phyloP scores from a whole-genome alignment of 352 stramenopile genomes.

The Saprolegnia diclina region DNA sequence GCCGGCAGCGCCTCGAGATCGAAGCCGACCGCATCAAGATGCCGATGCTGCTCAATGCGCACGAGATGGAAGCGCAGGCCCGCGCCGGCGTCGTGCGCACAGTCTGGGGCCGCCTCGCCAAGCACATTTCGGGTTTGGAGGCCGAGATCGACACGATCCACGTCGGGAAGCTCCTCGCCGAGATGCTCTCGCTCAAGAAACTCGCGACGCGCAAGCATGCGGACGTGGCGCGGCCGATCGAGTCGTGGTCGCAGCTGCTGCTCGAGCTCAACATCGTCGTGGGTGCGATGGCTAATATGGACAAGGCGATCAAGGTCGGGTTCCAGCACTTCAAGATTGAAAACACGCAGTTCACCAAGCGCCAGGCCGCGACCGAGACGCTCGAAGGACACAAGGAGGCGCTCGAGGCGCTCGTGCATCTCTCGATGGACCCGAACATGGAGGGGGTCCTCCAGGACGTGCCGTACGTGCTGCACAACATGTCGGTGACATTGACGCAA shows the following conservation, averaged over 20 bases:
- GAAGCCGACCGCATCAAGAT: conserved; percentile 67
- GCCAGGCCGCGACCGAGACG: not conserved
- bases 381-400: not conserved
- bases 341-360: conserved; percentile 8
- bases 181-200: conserved; percentile 4
- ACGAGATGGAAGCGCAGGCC: conserved; percentile 51
- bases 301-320: conserved; percentile 15
- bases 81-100: conserved; percentile 38
- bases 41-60: conserved; percentile 63
- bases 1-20: conserved; percentile 58
- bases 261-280: conserved; percentile 15
- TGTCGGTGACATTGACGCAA: not conserved
- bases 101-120: conserved; percentile 18
- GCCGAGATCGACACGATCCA: conserved; percentile 18
- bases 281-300: conserved; percentile 3
- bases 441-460: not conserved
- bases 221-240: not conserved
- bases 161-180: conserved; percentile 15
- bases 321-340: conserved; percentile 13
- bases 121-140: conserved; percentile 23
- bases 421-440: not conserved
- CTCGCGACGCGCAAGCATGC: not conserved
- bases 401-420: not conserved
- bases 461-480: conserved; percentile 10
- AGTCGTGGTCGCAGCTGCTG: conserved; percentile 14